Base-by-base conservation (phyloP, 176 grass and related monocot species). In the Zoysia japonica region DNA sequence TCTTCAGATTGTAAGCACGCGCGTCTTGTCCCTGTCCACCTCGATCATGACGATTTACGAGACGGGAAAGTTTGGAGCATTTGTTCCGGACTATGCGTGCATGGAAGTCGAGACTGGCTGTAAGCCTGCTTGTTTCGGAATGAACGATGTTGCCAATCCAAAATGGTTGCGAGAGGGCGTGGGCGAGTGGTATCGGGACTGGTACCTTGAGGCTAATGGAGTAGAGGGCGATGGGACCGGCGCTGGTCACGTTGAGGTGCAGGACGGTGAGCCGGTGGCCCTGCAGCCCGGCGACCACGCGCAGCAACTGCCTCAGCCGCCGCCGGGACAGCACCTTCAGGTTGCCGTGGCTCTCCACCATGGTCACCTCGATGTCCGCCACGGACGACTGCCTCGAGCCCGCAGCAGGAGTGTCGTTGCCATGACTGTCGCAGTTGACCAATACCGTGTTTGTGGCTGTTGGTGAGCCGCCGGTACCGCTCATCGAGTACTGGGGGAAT, bases 321-420 rank as follows among this genome's bases (percentile, higher is more conserved):
- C 67, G 84, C 74, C 70, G 80, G 2, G 89, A 85, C 37, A 89
- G 81, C 52, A 95, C 39, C 82, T 83, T 87, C 54, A 95, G 78
- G 80, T 55, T 95, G 13, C 87, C 93, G 79, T 95, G 93, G 78
- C 71, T 95, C 70, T 95, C 93, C 52, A 92, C 85, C 70, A 92
- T 87, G 35, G 87, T 92, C 84, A 95, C 89, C 81, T 92, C 89
- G 56, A 95, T 76, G 52, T 95, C 87, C 81, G 94, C 84, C 78
- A 85, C 48, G 49, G 89, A 37, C 67, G 86, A 70, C 60, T 19
- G 59, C 82, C 80, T 70, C 63, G 86, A 72, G 40, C 84, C 83
- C 28, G 28, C 28, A 28, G 77, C 62, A 35, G 61, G 46, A 45
- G 56, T 65, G 74, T 69, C 71, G 3, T 12, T 9, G 19, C 9